Percentiles rank a stretch among this genome's conserved stretches.
Evolutionary conservation across 495 filamentous ascomycete species (phyloP).

Genomic region (Tuber umbilicatum): DNA sequence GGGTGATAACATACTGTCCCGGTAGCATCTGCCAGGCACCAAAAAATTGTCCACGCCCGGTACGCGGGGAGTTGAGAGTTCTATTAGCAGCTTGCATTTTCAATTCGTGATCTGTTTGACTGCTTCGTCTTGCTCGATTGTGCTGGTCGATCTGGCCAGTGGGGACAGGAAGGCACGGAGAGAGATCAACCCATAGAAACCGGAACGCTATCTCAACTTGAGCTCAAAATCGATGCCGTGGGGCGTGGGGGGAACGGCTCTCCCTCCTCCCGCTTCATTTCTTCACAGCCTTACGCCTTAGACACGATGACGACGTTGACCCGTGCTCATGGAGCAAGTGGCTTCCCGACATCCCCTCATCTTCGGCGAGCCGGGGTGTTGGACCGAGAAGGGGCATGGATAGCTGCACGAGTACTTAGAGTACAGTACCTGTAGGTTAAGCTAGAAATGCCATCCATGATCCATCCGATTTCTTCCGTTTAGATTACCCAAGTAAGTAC

Average conservation of each 20-base stretch:
- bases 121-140: background rate
- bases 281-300: background rate
- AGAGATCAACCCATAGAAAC: background rate
- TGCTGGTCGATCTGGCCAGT: background rate
- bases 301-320: background rate
- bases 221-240: background rate
- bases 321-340: background rate
- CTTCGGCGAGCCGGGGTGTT: background rate
- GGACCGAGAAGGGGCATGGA: background rate
- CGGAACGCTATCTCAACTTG: background rate
- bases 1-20: constrained; percentile 44
- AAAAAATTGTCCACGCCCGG: constrained; percentile 53
- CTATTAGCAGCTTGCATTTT: constrained; percentile 60
- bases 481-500: too few species aligned
- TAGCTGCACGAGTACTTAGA: too few species aligned
- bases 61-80: constrained; percentile 54
- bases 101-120: constrained; percentile 2
- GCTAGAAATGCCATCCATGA: background rate
- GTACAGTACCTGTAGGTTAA: too few species aligned
- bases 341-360: background rate
- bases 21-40: constrained; percentile 72
- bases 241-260: background rate
- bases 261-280: background rate
- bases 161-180: background rate
- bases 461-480: too few species aligned